Base-by-base conservation (phyloP, 1,284 basidiomycete species). In the Tilletia indica region DNA sequence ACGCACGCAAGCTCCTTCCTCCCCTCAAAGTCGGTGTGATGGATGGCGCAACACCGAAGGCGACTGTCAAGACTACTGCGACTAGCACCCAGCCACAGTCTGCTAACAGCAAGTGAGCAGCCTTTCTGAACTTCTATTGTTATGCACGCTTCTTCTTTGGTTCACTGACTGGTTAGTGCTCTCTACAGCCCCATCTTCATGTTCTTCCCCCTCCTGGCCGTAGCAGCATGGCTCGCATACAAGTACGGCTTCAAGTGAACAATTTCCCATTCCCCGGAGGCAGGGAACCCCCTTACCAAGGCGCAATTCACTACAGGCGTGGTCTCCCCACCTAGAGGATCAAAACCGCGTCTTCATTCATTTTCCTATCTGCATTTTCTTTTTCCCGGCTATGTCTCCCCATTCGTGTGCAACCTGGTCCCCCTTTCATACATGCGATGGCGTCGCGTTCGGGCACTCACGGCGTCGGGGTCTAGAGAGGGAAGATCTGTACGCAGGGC, bases 1-100 rank as follows among this genome's bases (percentile, higher is more conserved):
- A 99, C 86, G 97, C 96, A 19, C 91, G 96, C 73, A 90, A 88
- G n/a, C 89, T 97, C 75, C 88, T 99, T 71, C 89, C 89, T n/a
- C 80, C 83, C 54, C 85, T 86, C 78, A 80, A 82, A 67, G 85
- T 86, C 38, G 86, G 74, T 89, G 86, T 80, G 88, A 95, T 89
- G 56, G 79, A 79, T 64, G 81, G 80, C 69, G 76, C 76, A 64
- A 77, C 75, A 34, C n/a, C 12, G 19, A 42, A 61, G n/a, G 38
- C 61, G 4, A 12, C 74, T 71, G 77, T 78, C 47, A 72, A 72
- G 71, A 51, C 49, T 47, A 67, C 39, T 16, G 70, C 73, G 51
- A 74, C 75, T 71, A 76, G 66, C 19, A 54, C 74, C 56, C 74
- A 76, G 71, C 61, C 72, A 68, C 61, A 64, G 61, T 34, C 61